phyloP scores from a whole-genome alignment of 768 basidiomycete genomes.

The Podaxis sp. region DNA sequence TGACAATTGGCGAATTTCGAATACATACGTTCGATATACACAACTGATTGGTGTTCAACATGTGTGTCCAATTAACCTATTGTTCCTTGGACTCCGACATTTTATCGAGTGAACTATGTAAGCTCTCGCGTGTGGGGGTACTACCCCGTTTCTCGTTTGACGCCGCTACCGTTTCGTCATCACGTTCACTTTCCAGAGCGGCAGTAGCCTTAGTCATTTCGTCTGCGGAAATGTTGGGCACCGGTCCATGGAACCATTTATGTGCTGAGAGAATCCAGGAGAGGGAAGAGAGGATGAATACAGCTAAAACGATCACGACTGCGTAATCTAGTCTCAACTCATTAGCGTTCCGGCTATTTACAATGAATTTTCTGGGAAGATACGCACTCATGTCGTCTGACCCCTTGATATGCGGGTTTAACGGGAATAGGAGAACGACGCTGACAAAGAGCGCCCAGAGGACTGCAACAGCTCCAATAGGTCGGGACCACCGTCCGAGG shows the following conservation, averaged over 20 bases:
- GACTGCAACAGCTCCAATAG: slow-evolving; percentile 28
- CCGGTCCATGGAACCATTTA: slow-evolving; percentile 71
- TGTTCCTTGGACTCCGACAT: not conserved
- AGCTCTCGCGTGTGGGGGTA: not conserved
- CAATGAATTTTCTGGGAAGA: not conserved
- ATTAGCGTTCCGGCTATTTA: not conserved
- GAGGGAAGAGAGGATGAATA: slow-evolving; percentile 60
- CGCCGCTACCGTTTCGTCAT: not conserved
- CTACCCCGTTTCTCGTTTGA: not conserved
- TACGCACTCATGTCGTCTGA: slow-evolving; percentile 33
- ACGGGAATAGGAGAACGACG: slow-evolving; percentile 34
- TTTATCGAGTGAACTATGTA: not conserved
- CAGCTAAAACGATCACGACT: slow-evolving; percentile 60
- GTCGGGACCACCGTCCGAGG: slow-evolving; percentile 27
- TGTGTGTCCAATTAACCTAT: not conserved
- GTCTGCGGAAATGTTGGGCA: slow-evolving; percentile 43
- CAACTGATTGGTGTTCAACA: not conserved
- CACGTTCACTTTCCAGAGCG: not conserved
- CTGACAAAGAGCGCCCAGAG: slow-evolving; percentile 32
- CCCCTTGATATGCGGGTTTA: slow-evolving; percentile 17
- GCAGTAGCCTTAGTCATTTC: slow-evolving; percentile 8
- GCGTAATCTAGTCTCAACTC: slow-evolving; percentile 51
- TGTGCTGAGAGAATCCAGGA: slow-evolving; percentile 68
- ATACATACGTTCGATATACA: not conserved
- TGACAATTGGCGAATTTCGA: not conserved